phyloP scores from a whole-genome alignment of 2,329 filamentous ascomycete genomes.

The Aureobasidium namibiae region DNA sequence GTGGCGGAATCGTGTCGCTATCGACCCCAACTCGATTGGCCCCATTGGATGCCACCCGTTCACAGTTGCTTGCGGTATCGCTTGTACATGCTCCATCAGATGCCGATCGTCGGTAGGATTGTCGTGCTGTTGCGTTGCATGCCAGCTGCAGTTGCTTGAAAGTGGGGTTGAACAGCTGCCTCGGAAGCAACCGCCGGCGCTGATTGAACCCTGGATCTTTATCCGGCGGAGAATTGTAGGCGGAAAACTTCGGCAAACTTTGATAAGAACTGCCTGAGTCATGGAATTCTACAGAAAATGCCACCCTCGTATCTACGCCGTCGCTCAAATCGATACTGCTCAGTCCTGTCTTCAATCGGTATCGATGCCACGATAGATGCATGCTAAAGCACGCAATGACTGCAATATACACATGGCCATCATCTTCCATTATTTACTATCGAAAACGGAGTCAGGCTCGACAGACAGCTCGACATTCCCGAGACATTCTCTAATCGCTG shows the following conservation, averaged over 20 bases:
- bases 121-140: conserved; percentile 2
- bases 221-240: background rate
- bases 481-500: background rate
- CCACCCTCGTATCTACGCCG: background rate
- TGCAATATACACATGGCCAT: background rate
- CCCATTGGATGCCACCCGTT: background rate
- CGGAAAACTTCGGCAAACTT: conserved; percentile 8
- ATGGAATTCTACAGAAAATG: background rate
- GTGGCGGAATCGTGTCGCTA: background rate
- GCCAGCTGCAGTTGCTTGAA: background rate
- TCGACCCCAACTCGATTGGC: background rate
- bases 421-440: no score
- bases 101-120: conserved; percentile 8
- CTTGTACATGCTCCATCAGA: background rate
- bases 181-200: background rate
- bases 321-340: background rate
- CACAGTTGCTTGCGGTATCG: background rate
- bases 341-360: background rate
- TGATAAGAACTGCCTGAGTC: background rate
- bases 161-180: background rate
- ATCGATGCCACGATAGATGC: background rate
- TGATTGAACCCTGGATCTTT: background rate
- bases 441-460: background rate
- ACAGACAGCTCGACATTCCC: background rate
- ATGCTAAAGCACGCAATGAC: background rate